A percentile compares a stretch with the other conserved stretches of the same genome.
These are phyloP conservation scores for Alternaria viburni DNA, from an alignment of 2,329 filamentous ascomycete species.

Conservation along the genomic window DNA sequence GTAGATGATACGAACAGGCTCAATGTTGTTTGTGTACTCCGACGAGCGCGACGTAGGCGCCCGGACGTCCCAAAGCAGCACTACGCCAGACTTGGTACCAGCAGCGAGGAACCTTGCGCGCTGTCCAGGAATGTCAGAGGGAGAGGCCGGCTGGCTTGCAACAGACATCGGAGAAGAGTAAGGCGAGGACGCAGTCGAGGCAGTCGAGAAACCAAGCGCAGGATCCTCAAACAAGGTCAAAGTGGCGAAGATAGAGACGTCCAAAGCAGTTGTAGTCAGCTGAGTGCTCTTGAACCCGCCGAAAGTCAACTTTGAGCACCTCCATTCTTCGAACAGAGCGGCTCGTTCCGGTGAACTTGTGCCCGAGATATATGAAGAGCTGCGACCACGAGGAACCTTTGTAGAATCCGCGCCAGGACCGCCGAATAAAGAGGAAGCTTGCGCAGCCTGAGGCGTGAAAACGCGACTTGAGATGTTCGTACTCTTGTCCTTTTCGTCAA, in stretches of 20 bases:
- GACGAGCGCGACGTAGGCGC: constrained; percentile 63
- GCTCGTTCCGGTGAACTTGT: constrained; percentile 47
- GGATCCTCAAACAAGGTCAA: constrained; percentile 81
- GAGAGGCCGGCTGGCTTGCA: constrained; percentile 52
- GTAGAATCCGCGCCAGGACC: constrained; percentile 45
- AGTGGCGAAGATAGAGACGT: constrained; percentile 74
- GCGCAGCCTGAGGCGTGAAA: constrained; percentile 22
- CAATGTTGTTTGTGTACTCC: constrained; percentile 64
- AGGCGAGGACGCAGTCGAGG: constrained; percentile 60
- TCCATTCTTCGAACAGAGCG: constrained; percentile 67
- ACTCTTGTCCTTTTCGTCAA: constrained; percentile 38
- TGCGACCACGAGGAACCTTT: constrained; percentile 32
- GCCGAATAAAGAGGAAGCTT: constrained; percentile 58
- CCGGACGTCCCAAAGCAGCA: constrained; percentile 86
- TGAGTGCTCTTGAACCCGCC: constrained; percentile 64
- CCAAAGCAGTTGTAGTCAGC: constrained; percentile 74
- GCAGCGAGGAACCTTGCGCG: constrained; percentile 80
- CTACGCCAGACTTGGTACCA: constrained; percentile 77
- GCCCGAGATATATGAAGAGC: constrained; percentile 43
- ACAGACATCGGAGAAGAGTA: constrained; percentile 61
- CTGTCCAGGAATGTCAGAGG: constrained; percentile 78
- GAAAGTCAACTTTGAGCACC: constrained; percentile 65
- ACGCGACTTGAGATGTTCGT: constrained; percentile 23
- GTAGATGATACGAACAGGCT: constrained; percentile 79
- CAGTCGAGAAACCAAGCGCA: constrained; percentile 64